Evolutionary conservation across 805 yeast species (phyloP), one percentile per base, ranked within the genome.

Genomic region (Suhomyces faveliae): DNA sequence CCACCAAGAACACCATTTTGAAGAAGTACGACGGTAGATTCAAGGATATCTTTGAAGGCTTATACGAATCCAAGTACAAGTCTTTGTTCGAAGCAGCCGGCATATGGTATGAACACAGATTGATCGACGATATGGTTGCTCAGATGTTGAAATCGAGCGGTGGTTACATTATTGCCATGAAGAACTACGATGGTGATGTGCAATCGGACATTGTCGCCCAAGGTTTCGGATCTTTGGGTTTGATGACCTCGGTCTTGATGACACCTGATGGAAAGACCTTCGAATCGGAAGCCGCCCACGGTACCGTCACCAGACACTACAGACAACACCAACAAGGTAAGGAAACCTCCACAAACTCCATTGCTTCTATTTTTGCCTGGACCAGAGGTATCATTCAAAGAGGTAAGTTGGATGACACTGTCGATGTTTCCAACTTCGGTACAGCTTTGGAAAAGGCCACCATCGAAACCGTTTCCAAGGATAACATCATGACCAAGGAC

Each of bases 211-310:
- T 92, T 62, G 97, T 92, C 49, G 98, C 98, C 24, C 98, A 92
- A 73, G 98, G 98, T 33, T 92, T 92, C 61, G 98, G 98, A 33
- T 91, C 97, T 15, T 78, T 92, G 56, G 98, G 98, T 38, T 79
- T 92, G 59, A 92, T 92, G 98, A 90, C 98, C 25, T 92, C 98
- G 2, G 96, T 89, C n/a, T 80, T 92, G 58, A 82, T 90, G 63
- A 84, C 97, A n/a, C 95, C 97, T 43, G 97, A 92, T 69, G 97
- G 97, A 21, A 88, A 87, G 75, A 85, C 96, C 11, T 91, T 89
- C 67, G 97, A 92, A 76, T 76, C 90, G 47, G 98, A 92, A 77
- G 98, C 98, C 50, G 98, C 98, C n/a, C 98, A 92, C 68, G 98
- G 98, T 48, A 92, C 98, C 11, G 98, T 92, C 59, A 92, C 97